Conservation (phyloP, 352 stramenopile species). For the Globisporangium lucens region DNA sequence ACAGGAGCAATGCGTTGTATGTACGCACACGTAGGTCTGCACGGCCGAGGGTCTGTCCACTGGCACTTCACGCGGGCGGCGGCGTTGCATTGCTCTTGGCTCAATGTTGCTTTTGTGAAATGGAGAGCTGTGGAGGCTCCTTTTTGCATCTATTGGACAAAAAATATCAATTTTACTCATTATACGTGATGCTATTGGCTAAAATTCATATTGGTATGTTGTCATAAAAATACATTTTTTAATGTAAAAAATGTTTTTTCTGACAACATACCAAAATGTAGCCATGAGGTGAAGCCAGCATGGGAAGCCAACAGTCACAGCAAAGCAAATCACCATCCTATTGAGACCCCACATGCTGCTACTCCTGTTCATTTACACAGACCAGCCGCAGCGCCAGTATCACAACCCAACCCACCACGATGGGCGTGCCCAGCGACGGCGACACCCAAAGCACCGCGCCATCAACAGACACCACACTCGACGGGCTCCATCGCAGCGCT, state of each 20-base stretch:
- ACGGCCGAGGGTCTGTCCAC: constrained; percentile 51
- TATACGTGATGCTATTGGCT: neutral
- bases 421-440: too few species aligned
- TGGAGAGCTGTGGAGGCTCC: too few species aligned
- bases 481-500: neutral
- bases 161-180: neutral
- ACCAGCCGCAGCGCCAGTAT: too few species aligned
- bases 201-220: neutral
- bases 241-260: too few species aligned
- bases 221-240: neutral
- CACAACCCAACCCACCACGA: neutral
- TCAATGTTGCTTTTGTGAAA: neutral
- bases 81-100: constrained; percentile 10
- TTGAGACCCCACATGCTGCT: too few species aligned
- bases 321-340: neutral
- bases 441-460: too few species aligned
- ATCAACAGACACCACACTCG: too few species aligned
- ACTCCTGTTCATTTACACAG: too few species aligned
- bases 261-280: neutral
- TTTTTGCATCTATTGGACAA: neutral
- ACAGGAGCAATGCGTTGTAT: neutral
- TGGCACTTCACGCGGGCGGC: constrained; percentile 49
- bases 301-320: neutral
- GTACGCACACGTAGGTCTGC: constrained; percentile 48
- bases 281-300: neutral